phyloP scores from a whole-genome alignment of 257 asterid genomes.

The Nicotiana tomentosiformis region DNA sequence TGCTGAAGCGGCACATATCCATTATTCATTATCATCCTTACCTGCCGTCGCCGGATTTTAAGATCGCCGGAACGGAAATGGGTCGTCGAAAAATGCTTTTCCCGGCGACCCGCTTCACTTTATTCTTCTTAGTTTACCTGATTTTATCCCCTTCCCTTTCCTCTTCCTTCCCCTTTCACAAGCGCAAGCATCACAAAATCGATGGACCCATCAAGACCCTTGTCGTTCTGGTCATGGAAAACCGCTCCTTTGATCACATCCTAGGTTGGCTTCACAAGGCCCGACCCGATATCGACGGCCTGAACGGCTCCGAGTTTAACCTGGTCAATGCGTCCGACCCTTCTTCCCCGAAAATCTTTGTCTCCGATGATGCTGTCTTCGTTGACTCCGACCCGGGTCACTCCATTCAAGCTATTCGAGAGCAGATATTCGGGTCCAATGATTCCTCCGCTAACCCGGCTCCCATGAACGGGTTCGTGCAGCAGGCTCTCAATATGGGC shows the following conservation, averaged over 20 bases:
- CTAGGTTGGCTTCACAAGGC: constrained; percentile 71
- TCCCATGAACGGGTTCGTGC: constrained; percentile 95
- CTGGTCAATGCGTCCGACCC: constrained; percentile 70
- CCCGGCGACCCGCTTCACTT: constrained; percentile 23
- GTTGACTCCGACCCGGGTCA: constrained; percentile 91
- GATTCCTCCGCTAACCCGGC: constrained; percentile 64
- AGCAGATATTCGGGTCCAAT: constrained; percentile 77
- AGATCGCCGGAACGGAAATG: neutral
- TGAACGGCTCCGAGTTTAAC: constrained; percentile 71
- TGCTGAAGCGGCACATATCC: too few relatives aligned
- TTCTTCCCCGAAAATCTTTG: constrained; percentile 35
- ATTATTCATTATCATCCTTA: neutral
- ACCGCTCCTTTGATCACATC: constrained; percentile 91
- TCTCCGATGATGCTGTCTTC: constrained; percentile 61
- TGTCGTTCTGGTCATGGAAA: constrained; percentile 85
- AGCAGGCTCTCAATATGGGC: constrained; percentile 81
- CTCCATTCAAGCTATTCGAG: constrained; percentile 89
- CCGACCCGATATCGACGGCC: constrained; percentile 87
- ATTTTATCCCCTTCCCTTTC: constrained; percentile 35
- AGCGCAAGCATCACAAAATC: constrained; percentile 36
- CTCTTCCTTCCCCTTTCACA: constrained; percentile 47
- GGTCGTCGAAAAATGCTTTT: constrained; percentile 30
- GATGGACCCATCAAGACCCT: constrained; percentile 84
- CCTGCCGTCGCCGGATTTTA: neutral
- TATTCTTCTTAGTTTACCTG: constrained; percentile 30